These are phyloP conservation scores for Aspergillus cristatus DNA, from an alignment of 495 filamentous ascomycete species.

Conservation along the genomic window DNA sequence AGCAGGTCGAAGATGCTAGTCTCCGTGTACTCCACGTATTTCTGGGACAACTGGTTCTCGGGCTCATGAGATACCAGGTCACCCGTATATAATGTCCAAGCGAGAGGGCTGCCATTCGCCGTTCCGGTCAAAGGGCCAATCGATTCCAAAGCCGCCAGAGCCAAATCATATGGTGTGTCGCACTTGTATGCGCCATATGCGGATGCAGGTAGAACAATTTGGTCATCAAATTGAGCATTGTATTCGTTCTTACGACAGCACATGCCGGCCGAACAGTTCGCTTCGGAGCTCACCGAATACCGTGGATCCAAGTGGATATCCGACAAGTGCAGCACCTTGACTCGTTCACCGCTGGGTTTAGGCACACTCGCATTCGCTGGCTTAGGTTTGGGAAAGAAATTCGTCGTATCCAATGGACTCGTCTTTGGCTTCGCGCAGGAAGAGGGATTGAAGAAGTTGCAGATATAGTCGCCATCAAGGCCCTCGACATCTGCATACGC, in stretches of 20 bases:
- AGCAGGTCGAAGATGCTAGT: conserved; percentile 42
- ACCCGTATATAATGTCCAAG: conserved; percentile 46
- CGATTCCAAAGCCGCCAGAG: conserved; percentile 46
- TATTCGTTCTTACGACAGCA: conserved; percentile 44
- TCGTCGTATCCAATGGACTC: conserved; percentile 31
- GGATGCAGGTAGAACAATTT: conserved; percentile 38
- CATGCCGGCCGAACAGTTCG: conserved; percentile 42
- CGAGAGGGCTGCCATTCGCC: conserved; percentile 27
- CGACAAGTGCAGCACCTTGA: conserved; percentile 52
- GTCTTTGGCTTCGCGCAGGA: conserved; percentile 41
- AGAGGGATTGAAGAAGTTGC: conserved; percentile 35
- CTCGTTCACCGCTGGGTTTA: conserved; percentile 38
- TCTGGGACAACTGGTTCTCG: conserved; percentile 33
- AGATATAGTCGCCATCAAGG: conserved; percentile 50
- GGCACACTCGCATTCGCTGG: conserved; percentile 34
- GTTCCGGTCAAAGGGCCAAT: conserved; percentile 50
- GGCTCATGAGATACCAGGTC: conserved; percentile 48
- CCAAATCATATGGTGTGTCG: conserved; percentile 52
- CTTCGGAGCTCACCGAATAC: conserved; percentile 45
- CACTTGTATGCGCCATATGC: conserved; percentile 47
- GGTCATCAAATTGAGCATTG: conserved; percentile 21
- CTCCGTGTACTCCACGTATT: conserved; percentile 43
- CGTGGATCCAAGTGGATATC: conserved; percentile 54
- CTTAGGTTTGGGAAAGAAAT: conserved; percentile 48
- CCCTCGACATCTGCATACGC: conserved; percentile 45